Base-by-base conservation (phyloP, 257 asterid genomes). In the Osmanthus fragrans region DNA sequence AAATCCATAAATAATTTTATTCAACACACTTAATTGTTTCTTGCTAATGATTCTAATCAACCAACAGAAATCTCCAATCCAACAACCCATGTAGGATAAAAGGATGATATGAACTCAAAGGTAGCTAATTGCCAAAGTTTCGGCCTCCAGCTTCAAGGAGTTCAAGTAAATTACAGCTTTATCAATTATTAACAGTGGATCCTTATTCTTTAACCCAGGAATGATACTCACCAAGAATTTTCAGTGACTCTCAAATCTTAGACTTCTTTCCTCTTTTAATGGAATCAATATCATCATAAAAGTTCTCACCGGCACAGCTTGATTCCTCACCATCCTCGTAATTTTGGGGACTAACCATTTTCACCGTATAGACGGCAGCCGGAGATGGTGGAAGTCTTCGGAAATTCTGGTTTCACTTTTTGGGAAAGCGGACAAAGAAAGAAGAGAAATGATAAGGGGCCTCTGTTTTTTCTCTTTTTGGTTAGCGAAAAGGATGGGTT, bases 171-270 rank as follows among this genome's bases (percentile, higher is more conserved):
- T 79, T 19, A 93, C 90, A 8, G 97, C 92, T 33, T 86, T 80
- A 71, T 93, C 98, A 32, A 93, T 88, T 76, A 91, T 79, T 83
- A 90, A 83, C 64, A 89, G 67, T 6, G 96, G 93, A 72, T 93
- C 88, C 25, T 86, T 82, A 77, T 78, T 83, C 71, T 84, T 80
- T 42, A 77, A 40, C 34, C 93, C 93, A 0, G 96, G 94, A 63
- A 93, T 78, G 49, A 93, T 80, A 36, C 87, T 81, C 80, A n/a
- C 80, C 83, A 7, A 93, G 85, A 73, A 88, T 82, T 81, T 80
- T 84, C 73, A 93, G 74, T 0, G 90, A 84, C 34, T 83, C 74
- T 0, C 78, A 85, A 37, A 91, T 84, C 78, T 84, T 89, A 16
- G 71, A 86, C 88, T 83, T 88, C 67, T 76, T 85, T 76, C 75